These are phyloP conservation scores for Senecio squalidus DNA, from an alignment of 140 eudicot genomes.

Conservation along the genomic window DNA sequence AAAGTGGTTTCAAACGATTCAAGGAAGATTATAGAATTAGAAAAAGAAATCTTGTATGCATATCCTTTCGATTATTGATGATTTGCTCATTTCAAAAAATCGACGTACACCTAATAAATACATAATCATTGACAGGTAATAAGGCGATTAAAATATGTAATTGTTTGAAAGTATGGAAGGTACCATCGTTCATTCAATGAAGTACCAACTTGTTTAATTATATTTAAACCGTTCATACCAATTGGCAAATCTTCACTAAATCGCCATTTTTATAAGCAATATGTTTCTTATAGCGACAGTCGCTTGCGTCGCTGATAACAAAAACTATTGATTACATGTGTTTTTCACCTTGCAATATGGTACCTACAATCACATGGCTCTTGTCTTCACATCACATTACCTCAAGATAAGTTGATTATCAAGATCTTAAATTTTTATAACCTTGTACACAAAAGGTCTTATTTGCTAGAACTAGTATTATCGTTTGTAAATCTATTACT, in stretches of 20 bases:
- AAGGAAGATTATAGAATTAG: too few relatives aligned
- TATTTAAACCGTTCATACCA: conserved; percentile 23
- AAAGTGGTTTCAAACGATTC: too few relatives aligned
- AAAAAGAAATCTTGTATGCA: too few relatives aligned
- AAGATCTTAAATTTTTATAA: conserved; percentile 2
- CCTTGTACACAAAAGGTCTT: neutral
- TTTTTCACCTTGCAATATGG: conserved; percentile 14
- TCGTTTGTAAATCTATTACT: neutral
- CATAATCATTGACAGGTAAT: conserved; percentile 23
- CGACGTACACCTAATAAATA: conserved; percentile 6
- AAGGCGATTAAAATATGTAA: conserved; percentile 13
- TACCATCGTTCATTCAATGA: conserved; percentile 26
- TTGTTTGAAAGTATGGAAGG: conserved; percentile 23
- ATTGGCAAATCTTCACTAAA: conserved; percentile 15
- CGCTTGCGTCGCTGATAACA: neutral
- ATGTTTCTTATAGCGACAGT: conserved; percentile 4
- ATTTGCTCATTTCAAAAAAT: neutral
- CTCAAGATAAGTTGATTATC: neutral
- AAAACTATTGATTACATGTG: neutral
- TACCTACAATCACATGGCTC: conserved; percentile 12
- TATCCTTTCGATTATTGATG: neutral
- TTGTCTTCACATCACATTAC: conserved; percentile 5
- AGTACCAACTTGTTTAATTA: conserved; percentile 25
- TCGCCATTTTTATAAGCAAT: conserved; percentile 8
- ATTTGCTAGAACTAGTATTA: neutral